Percentiles rank a stretch among this genome's conserved stretches.
These are phyloP conservation scores for Pelargonium cotyledonis DNA, from an alignment of 441 rosid genomes.

Conservation along the genomic window DNA sequence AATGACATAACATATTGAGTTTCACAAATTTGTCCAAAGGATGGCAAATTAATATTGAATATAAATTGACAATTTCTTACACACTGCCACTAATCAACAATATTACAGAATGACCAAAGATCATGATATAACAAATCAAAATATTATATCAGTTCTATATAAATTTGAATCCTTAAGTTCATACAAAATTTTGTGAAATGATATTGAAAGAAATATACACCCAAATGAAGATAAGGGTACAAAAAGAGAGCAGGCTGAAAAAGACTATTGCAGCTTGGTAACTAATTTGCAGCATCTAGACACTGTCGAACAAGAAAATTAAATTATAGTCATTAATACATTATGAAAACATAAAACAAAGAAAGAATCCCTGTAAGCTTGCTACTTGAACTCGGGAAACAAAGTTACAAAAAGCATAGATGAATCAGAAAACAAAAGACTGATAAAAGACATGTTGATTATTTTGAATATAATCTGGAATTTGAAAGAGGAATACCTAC, in stretches of 20 bases:
- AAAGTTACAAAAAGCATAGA: too few relatives aligned
- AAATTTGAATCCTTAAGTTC: background rate
- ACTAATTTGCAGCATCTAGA: background rate
- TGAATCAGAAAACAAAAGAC: background rate
- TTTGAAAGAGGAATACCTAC: background rate
- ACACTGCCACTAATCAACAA: background rate
- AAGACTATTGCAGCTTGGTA: background rate
- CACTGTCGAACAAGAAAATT: background rate
- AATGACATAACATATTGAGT: constrained; percentile 3
- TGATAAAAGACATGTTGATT: background rate
- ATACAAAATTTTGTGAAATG: background rate
- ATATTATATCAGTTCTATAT: too few relatives aligned
- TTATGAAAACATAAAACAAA: background rate
- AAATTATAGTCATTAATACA: background rate
- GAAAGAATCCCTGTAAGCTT: background rate
- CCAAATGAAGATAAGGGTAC: too few relatives aligned
- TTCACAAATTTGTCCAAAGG: constrained; percentile 4
- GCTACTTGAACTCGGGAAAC: too few relatives aligned
- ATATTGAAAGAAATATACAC: background rate
- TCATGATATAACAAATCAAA: background rate
- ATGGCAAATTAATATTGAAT: background rate
- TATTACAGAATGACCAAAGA: background rate
- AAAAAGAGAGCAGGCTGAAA: background rate
- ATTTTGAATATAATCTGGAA: background rate
- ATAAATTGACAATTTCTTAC: background rate